Evolutionary conservation across 495 filamentous ascomycete species (phyloP).

Genomic region (Lindgomyces ingoldianus): DNA sequence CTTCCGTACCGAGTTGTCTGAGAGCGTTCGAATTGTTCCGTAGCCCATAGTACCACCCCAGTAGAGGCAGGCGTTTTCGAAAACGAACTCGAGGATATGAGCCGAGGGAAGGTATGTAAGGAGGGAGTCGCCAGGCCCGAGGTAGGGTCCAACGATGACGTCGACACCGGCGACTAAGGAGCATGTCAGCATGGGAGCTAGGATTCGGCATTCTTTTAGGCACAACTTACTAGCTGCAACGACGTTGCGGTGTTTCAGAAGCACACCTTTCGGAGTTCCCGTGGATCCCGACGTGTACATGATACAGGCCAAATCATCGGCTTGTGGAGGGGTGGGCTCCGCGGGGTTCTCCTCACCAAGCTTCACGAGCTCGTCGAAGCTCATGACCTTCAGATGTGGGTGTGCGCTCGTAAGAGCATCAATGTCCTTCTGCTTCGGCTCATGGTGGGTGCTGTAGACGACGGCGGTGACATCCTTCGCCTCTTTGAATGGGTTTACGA

Average conservation of each 20-base stretch:
- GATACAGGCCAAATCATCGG: conserved; percentile 93
- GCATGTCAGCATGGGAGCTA: conserved; percentile 22
- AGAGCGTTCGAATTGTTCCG: conserved; percentile 89
- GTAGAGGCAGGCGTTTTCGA: conserved; percentile 87
- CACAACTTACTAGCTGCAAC: conserved; percentile 73
- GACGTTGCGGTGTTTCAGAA: conserved; percentile 84
- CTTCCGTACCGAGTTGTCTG: conserved; percentile 85
- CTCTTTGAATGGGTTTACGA: conserved; percentile 80
- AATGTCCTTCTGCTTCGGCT: conserved; percentile 75
- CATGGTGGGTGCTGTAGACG: conserved; percentile 83
- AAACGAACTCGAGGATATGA: conserved; percentile 96
- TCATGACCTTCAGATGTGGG: conserved; percentile 69
- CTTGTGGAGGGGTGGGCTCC: conserved; percentile 75
- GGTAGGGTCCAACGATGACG: conserved; percentile 78
- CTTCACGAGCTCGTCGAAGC: conserved; percentile 82
- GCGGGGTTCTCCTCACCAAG: conserved; percentile 79
- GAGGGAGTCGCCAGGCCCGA: conserved; percentile 82
- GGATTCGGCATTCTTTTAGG: background rate
- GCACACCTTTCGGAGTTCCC: conserved; percentile 92
- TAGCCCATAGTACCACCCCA: conserved; percentile 99
- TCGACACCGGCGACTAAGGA: conserved; percentile 78
- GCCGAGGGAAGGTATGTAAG: conserved; percentile 92
- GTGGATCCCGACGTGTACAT: conserved; percentile 99
- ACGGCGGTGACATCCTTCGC: conserved; percentile 76
- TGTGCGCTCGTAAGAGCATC: conserved; percentile 75